These are phyloP conservation scores for Pythium guiyangense DNA, from an alignment of 352 stramenopile species.

Conservation along the genomic window DNA sequence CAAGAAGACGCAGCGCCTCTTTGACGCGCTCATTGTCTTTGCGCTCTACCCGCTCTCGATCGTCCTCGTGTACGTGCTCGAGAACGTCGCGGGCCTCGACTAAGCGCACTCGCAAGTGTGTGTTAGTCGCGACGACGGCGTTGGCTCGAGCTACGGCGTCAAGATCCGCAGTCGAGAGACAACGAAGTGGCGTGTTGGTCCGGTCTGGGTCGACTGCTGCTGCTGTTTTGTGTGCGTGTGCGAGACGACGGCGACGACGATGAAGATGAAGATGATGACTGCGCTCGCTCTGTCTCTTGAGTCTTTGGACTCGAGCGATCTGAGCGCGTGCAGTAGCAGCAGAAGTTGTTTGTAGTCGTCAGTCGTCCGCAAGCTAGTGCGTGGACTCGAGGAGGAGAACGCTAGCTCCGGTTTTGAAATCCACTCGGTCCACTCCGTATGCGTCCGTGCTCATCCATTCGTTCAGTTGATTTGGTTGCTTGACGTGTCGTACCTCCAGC, in stretches of 20 bases:
- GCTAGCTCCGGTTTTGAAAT: background rate
- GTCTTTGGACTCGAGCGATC: background rate
- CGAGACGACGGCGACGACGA: background rate
- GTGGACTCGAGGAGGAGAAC: background rate
- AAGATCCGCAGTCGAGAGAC: background rate
- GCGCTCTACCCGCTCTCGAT: conserved; percentile 93
- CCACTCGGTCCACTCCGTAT: background rate
- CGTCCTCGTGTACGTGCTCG: conserved; percentile 88
- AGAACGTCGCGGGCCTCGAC: conserved; percentile 90
- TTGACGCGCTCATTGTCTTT: conserved; percentile 81
- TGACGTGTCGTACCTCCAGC: conserved; percentile 65
- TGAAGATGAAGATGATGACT: background rate
- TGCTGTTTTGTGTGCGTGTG: background rate
- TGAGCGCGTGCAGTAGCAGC: background rate
- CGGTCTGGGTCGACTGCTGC: too few species aligned
- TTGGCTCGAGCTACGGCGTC: too few species aligned
- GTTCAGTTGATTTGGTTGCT: too few species aligned
- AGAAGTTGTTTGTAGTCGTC: too few species aligned
- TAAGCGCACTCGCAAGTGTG: conserved; percentile 30
- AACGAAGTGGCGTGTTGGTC: background rate
- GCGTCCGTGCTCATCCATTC: too few species aligned
- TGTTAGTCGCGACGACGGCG: background rate
- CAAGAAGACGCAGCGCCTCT: conserved; percentile 85
- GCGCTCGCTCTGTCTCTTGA: background rate
- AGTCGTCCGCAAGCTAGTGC: background rate